A percentile compares a stretch with the other conserved stretches of the same genome.
Conservation (phyloP, 2,329 filamentous ascomycete genomes). For the Diaporthe sp. region DNA sequence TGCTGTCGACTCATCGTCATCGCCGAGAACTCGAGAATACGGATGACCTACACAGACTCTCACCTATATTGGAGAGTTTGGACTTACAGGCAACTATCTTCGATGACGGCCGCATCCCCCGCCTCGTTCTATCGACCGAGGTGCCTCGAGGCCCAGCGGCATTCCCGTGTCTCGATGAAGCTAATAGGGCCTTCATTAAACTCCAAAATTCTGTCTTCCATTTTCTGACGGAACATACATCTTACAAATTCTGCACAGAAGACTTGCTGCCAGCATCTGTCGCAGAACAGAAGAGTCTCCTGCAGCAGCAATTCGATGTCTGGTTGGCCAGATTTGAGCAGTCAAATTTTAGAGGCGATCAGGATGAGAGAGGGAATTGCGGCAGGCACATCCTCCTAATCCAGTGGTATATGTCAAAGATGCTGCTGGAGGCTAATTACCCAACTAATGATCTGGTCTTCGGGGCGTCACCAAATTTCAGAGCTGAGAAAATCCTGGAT, state of each 20-base stretch:
- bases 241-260: background rate
- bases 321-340: background rate
- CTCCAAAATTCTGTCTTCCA: background rate
- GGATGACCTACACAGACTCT: background rate
- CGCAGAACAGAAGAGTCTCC: background rate
- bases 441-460: background rate
- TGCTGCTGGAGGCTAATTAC: background rate
- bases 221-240: background rate
- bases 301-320: background rate
- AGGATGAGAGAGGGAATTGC: background rate
- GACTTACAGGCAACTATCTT: constrained; percentile 9
- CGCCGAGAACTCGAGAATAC: background rate
- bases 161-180: background rate
- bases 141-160: no score
- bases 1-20: background rate
- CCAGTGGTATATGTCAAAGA: constrained; percentile 3
- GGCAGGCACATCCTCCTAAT: background rate
- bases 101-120: background rate
- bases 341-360: background rate
- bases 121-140: background rate
- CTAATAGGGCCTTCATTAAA: background rate
- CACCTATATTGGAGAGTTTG: background rate
- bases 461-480: background rate
- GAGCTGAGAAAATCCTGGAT: background rate
- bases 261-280: background rate